phyloP scores from a whole-genome alignment of 208 protist species.

The Trypanosoma conorhini region DNA sequence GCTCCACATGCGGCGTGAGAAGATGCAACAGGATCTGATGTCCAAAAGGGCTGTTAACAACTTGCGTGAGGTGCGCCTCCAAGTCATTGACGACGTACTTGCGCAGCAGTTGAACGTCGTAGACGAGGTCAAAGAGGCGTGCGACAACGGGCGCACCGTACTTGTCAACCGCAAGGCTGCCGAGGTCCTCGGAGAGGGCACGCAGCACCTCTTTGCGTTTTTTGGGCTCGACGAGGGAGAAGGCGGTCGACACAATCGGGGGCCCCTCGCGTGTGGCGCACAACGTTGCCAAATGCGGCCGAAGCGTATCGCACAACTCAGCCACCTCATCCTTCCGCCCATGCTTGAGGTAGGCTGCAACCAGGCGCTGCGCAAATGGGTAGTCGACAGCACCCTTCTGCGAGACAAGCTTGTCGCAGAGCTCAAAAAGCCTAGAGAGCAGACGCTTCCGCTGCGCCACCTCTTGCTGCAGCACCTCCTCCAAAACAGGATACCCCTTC shows the following conservation, averaged over 20 bases:
- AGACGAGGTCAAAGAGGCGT: conserved; percentile 86
- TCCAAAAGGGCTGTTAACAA: conserved; percentile 86
- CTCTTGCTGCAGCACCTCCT: conserved; percentile 64
- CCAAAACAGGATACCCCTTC: conserved; percentile 79
- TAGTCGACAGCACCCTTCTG: conserved; percentile 85
- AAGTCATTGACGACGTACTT: conserved; percentile 84
- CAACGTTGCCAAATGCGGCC: conserved; percentile 70
- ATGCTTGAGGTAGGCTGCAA: conserved; percentile 60
- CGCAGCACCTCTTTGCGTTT: conserved; percentile 84
- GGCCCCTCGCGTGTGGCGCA: conserved; percentile 70
- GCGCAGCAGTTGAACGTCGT: conserved; percentile 80
- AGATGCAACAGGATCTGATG: conserved; percentile 87
- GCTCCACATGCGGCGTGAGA: conserved; percentile 66
- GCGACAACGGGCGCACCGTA: conserved; percentile 85
- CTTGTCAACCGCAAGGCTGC: conserved; percentile 72
- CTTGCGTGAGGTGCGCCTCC: conserved; percentile 55
- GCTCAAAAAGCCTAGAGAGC: conserved; percentile 78
- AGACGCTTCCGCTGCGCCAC: conserved; percentile 71
- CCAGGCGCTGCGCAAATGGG: conserved; percentile 86
- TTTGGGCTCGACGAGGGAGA: conserved; percentile 79
- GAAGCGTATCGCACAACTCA: conserved; percentile 85
- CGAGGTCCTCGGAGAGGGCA: conserved; percentile 62
- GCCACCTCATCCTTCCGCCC: conserved; percentile 83
- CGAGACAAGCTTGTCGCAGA: conserved; percentile 87
- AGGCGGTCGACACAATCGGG: conserved; percentile 75